Evolutionary conservation across 2,329 filamentous ascomycete species (phyloP).

Genomic region (Orbilia javanica): DNA sequence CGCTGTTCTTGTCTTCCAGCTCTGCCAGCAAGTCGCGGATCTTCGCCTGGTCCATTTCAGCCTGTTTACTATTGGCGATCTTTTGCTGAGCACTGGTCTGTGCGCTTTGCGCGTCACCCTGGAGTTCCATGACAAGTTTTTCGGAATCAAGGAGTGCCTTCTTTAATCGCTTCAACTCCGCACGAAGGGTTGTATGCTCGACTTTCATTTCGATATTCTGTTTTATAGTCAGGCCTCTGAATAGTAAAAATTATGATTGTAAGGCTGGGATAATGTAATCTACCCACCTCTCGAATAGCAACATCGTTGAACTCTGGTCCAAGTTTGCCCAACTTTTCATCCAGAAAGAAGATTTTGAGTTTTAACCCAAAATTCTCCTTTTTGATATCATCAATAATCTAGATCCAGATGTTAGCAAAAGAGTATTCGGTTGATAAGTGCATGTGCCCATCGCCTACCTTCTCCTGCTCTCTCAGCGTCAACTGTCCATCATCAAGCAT

Average conservation of each 20-base stretch:
- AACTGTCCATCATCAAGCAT: constrained; percentile 88
- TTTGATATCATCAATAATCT: constrained; percentile 90
- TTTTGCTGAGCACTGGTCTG: constrained; percentile 84
- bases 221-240: background rate
- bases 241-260: no score
- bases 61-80: constrained; percentile 76
- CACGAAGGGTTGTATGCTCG: constrained; percentile 87
- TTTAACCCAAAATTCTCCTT: constrained; percentile 99
- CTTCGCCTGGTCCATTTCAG: constrained; percentile 70
- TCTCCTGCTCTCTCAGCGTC: constrained; percentile 93
- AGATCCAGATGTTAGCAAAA: constrained; percentile 24
- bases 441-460: constrained; percentile 69
- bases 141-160: constrained; percentile 87
- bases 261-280: background rate
- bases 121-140: constrained; percentile 85
- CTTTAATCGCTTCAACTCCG: constrained; percentile 85
- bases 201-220: constrained; percentile 96
- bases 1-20: constrained; percentile 71
- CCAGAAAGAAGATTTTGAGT: constrained; percentile 95
- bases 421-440: constrained; percentile 42
- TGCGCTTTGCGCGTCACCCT: constrained; percentile 82
- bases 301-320: constrained; percentile 90
- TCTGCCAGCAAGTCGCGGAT: constrained; percentile 72
- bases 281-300: constrained; percentile 75
- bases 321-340: constrained; percentile 87